phyloP scores from a whole-genome alignment of 2,329 filamentous ascomycete species.

The Colletotrichum sp. region DNA sequence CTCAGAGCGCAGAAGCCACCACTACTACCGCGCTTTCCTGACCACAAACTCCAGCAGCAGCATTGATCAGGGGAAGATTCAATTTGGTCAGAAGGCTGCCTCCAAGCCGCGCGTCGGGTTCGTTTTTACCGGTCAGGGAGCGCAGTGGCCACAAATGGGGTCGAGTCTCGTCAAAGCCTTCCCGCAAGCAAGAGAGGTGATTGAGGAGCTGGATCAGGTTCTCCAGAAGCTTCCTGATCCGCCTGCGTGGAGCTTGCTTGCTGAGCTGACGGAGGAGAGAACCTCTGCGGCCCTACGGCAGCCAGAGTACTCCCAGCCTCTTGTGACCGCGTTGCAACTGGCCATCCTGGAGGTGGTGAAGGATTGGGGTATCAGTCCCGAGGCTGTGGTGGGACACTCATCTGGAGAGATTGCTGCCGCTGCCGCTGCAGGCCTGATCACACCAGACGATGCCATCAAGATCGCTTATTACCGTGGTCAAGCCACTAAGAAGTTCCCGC shows the following conservation, averaged over 20 bases:
- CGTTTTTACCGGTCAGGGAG: slow-evolving; percentile 37
- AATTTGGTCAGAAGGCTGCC: background rate
- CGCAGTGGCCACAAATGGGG: slow-evolving; percentile 33
- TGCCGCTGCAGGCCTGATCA: slow-evolving; percentile 20
- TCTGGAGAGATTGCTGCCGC: slow-evolving; percentile 25
- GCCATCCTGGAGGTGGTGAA: slow-evolving; percentile 32
- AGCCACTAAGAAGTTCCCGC: background rate
- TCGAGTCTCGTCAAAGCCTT: slow-evolving; percentile 16
- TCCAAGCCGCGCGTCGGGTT: background rate
- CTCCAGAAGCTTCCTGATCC: slow-evolving; percentile 3
- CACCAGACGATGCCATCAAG: background rate
- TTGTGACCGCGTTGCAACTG: slow-evolving; percentile 40
- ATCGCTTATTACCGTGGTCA: slow-evolving; percentile 7
- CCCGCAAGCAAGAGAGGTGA: background rate
- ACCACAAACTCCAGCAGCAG: slow-evolving; percentile 23
- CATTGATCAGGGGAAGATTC: background rate
- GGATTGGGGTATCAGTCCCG: background rate
- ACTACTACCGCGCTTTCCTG: slow-evolving; percentile 27
- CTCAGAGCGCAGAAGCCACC: slow-evolving; percentile 23
- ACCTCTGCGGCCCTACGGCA: background rate
- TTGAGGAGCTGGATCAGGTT: slow-evolving; percentile 23
- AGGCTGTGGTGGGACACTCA: slow-evolving; percentile 22
- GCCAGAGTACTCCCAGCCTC: slow-evolving; percentile 39
- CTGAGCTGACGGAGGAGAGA: slow-evolving; percentile 24
- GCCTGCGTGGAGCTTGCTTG: slow-evolving; percentile 22